Evolutionary conservation across 257 asterid genomes (phyloP).

Genomic region (Fraxinus excelsior): DNA sequence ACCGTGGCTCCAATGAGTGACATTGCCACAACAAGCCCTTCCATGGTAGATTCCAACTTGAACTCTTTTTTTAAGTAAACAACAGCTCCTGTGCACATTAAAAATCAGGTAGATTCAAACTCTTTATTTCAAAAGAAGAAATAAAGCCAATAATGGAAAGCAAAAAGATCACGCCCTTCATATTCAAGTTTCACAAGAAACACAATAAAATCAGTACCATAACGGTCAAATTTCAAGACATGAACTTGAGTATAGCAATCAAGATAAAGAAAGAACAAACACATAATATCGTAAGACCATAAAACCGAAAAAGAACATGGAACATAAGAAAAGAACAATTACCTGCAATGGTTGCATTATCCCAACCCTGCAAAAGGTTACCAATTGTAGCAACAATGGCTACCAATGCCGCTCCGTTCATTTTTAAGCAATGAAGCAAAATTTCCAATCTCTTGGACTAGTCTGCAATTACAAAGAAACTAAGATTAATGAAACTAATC

Average conservation of each 20-base stretch:
- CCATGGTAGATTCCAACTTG: constrained; percentile 42
- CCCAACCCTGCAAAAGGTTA: constrained; percentile 87
- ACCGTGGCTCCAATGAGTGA: constrained; percentile 79
- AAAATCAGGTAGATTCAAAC: constrained; percentile 11
- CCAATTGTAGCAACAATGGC: constrained; percentile 82
- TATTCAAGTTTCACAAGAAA: constrained; percentile 1
- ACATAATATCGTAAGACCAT: not conserved
- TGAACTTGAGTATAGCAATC: not conserved
- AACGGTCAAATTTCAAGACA: not conserved
- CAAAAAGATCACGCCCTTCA: not conserved
- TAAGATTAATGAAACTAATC: constrained; percentile 20
- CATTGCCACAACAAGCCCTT: constrained; percentile 83
- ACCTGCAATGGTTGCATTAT: constrained; percentile 91
- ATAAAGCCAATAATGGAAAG: not conserved
- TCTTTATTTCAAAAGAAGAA: not conserved
- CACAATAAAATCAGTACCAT: not conserved
- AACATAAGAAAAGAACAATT: constrained; percentile 5
- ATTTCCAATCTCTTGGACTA: constrained; percentile 29
- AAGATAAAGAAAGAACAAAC: not conserved
- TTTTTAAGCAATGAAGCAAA: constrained; percentile 28
- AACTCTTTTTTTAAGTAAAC: constrained; percentile 73
- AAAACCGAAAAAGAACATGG: constrained; percentile 1
- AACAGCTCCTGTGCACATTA: constrained; percentile 51
- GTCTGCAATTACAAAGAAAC: constrained; percentile 20
- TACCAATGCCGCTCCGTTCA: constrained; percentile 78